phyloP scores from a whole-genome alignment of 352 stramenopile genomes.

The Pythium graminicola region DNA sequence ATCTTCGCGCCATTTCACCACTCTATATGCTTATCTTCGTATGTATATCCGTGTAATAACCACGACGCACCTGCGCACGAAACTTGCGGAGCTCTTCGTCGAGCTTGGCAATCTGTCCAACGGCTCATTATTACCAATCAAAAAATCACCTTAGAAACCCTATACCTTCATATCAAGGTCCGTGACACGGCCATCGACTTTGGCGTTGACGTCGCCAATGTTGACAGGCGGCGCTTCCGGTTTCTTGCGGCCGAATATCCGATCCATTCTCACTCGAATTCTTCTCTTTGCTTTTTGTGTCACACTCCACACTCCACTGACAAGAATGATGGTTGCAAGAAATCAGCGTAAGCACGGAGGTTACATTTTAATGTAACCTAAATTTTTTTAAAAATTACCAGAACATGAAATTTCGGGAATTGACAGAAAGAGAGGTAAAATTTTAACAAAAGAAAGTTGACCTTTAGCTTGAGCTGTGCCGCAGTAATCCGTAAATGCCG shows the following conservation, averaged over 20 bases:
- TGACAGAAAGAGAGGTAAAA: neutral
- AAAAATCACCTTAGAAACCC: neutral
- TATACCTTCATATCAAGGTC: slow-evolving; percentile 77
- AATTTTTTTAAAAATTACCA: too few relatives aligned
- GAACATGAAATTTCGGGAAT: neutral
- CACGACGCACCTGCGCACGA: slow-evolving; percentile 44
- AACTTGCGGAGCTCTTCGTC: slow-evolving; percentile 81
- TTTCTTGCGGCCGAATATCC: slow-evolving; percentile 85
- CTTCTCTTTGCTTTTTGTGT: neutral
- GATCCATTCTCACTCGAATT: slow-evolving; percentile 40
- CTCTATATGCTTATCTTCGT: too few relatives aligned
- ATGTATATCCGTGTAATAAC: neutral
- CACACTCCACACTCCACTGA: too few relatives aligned
- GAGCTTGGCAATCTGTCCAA: slow-evolving; percentile 62
- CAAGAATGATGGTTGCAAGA: slow-evolving; percentile 5
- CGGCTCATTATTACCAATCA: neutral
- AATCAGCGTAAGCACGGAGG: too few relatives aligned
- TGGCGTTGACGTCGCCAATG: slow-evolving; percentile 67
- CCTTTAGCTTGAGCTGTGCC: slow-evolving; percentile 21
- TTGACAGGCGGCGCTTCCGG: slow-evolving; percentile 61
- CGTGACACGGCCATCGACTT: slow-evolving; percentile 65
- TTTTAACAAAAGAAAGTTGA: neutral
- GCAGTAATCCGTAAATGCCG: slow-evolving; percentile 67
- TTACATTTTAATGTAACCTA: neutral
- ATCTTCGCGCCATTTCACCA: slow-evolving; percentile 33